Base-by-base conservation (phyloP, 1,284 basidiomycete genomes). In the Chondrostereum purpureum region DNA sequence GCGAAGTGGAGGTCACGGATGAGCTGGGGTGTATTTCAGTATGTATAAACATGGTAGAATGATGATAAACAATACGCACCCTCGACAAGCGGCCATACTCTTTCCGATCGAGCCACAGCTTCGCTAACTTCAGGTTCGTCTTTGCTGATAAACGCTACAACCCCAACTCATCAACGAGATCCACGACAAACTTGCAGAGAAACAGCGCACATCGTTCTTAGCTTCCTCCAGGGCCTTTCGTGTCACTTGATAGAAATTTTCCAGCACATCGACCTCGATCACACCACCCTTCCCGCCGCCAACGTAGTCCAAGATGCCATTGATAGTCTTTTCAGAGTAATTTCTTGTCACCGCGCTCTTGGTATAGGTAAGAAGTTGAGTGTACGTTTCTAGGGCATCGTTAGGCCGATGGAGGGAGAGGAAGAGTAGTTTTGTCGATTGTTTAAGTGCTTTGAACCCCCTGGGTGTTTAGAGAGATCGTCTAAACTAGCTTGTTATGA, bases 371-470 rank as follows among this genome's bases (percentile, higher is more conserved):
- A 98, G 70, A 2, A 99, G 75, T 56, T 86, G 77, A 5, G 72
- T 84, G 61, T 99, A 98, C 4, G 92, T 88, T 58, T 80, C 69
- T 40, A 99, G 70, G 0, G 96, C 95, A 42, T 94, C 87, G 18
- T 78, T 75, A 33, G 92, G 92, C 54, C 86, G 73, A 49, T 80
- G 78, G 27, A 94, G 75, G 10, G 71, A 71, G 39, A 93, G 77
- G 63, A 90, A 99, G 48, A 95, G 80, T 46, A 98, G 74, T 65
- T 99, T 99, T 17, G 94, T 98, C 38, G 89, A 91, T 58, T 99
- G 96, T 59, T 99, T 99, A 46, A 99, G 75, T 4, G 94, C 90
- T 63, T 99, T 99, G 79, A 99, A 99, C 1, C 95, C 96, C 92
- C 93, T 95, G 56, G 43, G 13, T 13, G 18, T 13, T 12, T 19